Evolutionary conservation across 495 filamentous ascomycete genomes (phyloP).

Genomic region (Aspergillus olivimuriae): DNA sequence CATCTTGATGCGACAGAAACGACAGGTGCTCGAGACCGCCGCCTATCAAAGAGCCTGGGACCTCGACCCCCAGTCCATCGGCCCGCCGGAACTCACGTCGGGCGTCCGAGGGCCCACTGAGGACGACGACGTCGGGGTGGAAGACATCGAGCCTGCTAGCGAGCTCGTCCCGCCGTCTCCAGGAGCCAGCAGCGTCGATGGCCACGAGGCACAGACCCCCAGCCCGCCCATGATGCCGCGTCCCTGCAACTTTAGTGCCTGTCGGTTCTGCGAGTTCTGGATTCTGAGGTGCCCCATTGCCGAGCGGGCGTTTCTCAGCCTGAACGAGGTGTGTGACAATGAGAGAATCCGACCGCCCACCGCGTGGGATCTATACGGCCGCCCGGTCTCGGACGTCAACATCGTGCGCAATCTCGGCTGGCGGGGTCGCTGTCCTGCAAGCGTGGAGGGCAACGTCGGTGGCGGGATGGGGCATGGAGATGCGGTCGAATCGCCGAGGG

Average conservation of each 20-base stretch:
- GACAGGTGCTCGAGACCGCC: too few species aligned
- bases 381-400: conserved; percentile 5
- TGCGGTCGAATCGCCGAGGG: too few species aligned
- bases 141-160: neutral
- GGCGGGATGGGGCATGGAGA: neutral
- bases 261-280: conserved; percentile 39
- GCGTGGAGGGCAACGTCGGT: neutral
- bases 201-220: too few species aligned
- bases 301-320: conserved; percentile 40
- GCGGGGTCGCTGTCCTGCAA: too few species aligned
- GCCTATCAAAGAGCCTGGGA: too few species aligned
- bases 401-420: conserved; percentile 10
- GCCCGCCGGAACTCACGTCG: conserved; percentile 7
- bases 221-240: conserved; percentile 3
- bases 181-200: neutral
- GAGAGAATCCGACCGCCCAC: conserved; percentile 12
- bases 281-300: conserved; percentile 18
- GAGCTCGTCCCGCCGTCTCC: neutral
- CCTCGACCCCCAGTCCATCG: too few species aligned
- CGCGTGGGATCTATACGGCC: conserved; percentile 11
- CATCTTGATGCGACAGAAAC: conserved; percentile 30
- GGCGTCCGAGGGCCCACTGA: neutral
- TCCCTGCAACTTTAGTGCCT: conserved; percentile 47
- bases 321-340: conserved; percentile 37
- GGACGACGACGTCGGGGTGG: too few species aligned